Evolutionary conservation across 169 alveolate species (phyloP).

Genomic region (Toxoplasma gondii): DNA sequence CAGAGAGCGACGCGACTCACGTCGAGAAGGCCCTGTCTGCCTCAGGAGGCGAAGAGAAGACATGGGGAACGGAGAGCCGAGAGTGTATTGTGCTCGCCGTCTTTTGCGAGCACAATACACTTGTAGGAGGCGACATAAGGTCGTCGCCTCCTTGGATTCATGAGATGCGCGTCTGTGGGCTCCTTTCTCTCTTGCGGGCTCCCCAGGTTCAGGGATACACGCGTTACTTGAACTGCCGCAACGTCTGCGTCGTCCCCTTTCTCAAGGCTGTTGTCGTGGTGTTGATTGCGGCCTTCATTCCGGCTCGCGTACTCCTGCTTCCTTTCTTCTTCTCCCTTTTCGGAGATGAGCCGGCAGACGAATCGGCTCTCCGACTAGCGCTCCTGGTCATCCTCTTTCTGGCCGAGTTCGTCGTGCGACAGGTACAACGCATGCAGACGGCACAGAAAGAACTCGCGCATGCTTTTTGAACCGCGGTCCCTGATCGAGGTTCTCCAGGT

Average conservation of each 20-base stretch:
- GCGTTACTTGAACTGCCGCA: neutral
- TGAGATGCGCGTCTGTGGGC: no score
- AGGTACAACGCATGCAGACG: neutral
- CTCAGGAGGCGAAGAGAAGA: no score
- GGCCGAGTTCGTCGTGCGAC: neutral
- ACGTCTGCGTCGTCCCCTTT: neutral
- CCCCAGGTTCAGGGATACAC: neutral
- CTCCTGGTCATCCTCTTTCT: neutral
- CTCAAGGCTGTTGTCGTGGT: neutral
- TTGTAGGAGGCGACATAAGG: no score
- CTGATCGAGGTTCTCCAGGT: no score
- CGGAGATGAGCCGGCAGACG: neutral
- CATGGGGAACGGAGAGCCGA: no score
- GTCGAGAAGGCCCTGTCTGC: no score
- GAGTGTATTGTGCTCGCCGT: no score
- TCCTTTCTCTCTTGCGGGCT: neutral
- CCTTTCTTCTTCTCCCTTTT: conserved; percentile 21
- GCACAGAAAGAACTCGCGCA: neutral
- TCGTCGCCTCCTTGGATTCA: no score
- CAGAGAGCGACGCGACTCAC: no score
- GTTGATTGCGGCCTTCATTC: neutral
- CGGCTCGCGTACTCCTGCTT: neutral
- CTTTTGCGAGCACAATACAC: no score
- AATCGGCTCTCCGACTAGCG: neutral
- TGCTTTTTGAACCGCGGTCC: neutral